phyloP scores from a whole-genome alignment of 2,329 filamentous ascomycete genomes.

The Tolypocladium endophyticum region DNA sequence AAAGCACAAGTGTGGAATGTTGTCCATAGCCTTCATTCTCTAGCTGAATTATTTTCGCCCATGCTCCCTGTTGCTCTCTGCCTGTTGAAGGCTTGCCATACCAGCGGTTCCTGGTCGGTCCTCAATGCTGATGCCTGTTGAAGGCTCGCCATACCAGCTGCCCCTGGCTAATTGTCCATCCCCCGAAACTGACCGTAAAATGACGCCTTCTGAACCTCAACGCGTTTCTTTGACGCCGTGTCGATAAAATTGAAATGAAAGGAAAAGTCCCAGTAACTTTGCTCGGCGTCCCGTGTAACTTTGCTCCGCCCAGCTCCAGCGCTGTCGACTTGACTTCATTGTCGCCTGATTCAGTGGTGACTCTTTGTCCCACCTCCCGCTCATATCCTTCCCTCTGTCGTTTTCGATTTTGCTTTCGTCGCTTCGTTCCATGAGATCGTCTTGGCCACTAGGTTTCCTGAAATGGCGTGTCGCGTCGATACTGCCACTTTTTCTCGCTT shows the following conservation, averaged over 20 bases:
- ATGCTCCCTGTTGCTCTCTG: background rate
- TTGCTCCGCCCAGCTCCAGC: background rate
- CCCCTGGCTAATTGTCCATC: too few relatives aligned
- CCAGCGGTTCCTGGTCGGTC: background rate
- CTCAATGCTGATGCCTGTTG: background rate
- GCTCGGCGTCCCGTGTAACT: too few relatives aligned
- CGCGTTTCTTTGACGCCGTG: too few relatives aligned
- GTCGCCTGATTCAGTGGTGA: background rate
- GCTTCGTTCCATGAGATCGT: too few relatives aligned
- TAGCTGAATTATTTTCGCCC: background rate
- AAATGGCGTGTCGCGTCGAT: background rate
- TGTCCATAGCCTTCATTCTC: background rate
- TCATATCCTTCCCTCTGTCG: background rate
- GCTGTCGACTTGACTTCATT: background rate
- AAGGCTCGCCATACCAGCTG: too few relatives aligned
- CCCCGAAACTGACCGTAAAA: background rate
- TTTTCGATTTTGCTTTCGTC: background rate
- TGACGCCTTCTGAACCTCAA: too few relatives aligned
- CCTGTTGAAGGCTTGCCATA: background rate
- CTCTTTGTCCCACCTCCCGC: background rate
- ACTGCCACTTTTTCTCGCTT: background rate
- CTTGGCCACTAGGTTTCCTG: background rate
- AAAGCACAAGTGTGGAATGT: background rate
- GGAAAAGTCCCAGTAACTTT: too few relatives aligned
- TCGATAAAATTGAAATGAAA: too few relatives aligned